Evolutionary conservation across 2,329 filamentous ascomycete species (phyloP), one percentile per base, ranked within the genome.

Genomic region (Diaporthe batatas): DNA sequence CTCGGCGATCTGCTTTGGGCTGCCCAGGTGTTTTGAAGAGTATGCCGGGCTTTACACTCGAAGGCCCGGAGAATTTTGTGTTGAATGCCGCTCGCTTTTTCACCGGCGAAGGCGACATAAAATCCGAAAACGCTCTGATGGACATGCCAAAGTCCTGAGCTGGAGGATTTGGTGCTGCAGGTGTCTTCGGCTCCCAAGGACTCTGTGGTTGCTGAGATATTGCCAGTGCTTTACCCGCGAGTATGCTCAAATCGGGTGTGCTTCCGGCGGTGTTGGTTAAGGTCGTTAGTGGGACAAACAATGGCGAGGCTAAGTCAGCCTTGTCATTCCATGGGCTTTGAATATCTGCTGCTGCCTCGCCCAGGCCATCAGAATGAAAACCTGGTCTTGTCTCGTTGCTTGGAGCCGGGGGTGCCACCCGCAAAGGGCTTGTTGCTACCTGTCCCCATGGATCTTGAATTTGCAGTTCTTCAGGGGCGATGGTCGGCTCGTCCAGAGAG

Each of bases 71-170:
- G 29, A 73, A 68, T 25, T 67, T 54, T 10, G 53, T 39, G 18
- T 53, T 64, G 3, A 49, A 34, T 25, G 71, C 68, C 21, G 29
- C 39, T 32, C 67, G 70, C 51, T 62, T 70, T 53, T 83, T 81
- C 0, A 47, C 16, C 16, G 87, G 85, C 0, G 87, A 87, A 0
- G 86, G 84, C 0, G 86, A 86, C 76, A 87, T 84, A 77, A 89
- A 89, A 1, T 84, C 84, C 1, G 86, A 83, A 76, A 90, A 89
- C 0, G 87, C 84, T 74, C 86, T 88, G 76, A 88, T 82, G 0
- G 84, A 85, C 39, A 88, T 81, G 6, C 84, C 83, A 18, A 85
- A 83, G 65, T 88, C 85, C 7, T 86, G 84, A 0, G 85, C 86
- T 2, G 81, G 80, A 42, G 82, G 76, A 72, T 79, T 76, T 29